Conservation (phyloP, 805 yeast genomes). For the Wickerhamiella alocasiicola region DNA sequence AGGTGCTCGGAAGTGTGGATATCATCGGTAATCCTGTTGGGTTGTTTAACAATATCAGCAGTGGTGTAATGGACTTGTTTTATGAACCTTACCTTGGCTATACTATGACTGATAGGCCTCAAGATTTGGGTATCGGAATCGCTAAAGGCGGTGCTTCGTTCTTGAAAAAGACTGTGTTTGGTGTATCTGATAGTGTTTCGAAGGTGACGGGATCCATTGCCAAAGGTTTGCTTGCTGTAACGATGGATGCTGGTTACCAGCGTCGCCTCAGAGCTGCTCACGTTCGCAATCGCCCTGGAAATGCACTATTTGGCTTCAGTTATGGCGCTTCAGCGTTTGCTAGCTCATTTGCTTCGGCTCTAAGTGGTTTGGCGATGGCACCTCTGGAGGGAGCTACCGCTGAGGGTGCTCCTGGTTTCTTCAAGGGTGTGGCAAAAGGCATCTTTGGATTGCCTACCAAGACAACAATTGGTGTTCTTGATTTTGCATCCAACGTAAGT, state of each 20-base stretch:
- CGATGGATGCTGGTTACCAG: conserved; percentile 77
- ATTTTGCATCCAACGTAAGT: conserved; percentile 80
- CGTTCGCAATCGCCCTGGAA: conserved; percentile 67
- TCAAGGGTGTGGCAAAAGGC: conserved; percentile 90
- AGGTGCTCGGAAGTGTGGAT: conserved; percentile 91
- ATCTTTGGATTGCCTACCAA: conserved; percentile 93
- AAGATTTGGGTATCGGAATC: conserved; percentile 84
- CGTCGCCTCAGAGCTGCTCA: conserved; percentile 63
- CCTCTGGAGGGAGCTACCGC: conserved; percentile 83
- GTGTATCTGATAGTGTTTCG: conserved; percentile 85
- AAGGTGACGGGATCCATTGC: conserved; percentile 90
- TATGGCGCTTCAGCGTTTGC: conserved; percentile 81
- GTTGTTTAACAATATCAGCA: conserved; percentile 77
- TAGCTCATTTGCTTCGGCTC: conserved; percentile 76
- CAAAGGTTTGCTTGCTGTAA: conserved; percentile 82
- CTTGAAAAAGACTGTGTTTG: conserved; percentile 87
- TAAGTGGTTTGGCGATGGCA: conserved; percentile 78
- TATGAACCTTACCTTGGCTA: conserved; percentile 97
- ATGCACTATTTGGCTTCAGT: conserved; percentile 73
- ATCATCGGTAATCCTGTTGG: conserved; percentile 97
- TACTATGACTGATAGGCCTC: conserved; percentile 87
- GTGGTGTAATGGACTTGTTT: conserved; percentile 92
- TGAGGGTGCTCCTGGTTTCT: conserved; percentile 84
- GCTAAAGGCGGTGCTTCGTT: conserved; percentile 96
- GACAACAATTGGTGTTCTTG: conserved; percentile 90